Evolutionary conservation across 179 eudicot genomes (phyloP).

Genomic region (Camellia oleifera): DNA sequence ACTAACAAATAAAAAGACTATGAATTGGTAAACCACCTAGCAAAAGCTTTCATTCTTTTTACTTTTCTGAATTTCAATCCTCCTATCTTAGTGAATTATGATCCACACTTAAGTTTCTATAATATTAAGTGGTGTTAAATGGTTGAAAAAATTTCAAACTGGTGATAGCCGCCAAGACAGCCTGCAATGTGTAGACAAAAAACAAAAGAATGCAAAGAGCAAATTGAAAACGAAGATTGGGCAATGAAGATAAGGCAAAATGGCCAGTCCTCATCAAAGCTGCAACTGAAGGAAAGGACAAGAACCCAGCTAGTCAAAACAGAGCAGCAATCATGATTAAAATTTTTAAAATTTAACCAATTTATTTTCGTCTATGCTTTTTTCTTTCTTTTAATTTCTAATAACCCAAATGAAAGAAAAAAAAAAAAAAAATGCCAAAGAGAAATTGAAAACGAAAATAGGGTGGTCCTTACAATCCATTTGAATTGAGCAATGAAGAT

Average conservation of each 20-base stretch:
- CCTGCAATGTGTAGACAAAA: background rate
- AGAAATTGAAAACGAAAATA: constrained; percentile 9
- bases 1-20: background rate
- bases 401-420: background rate
- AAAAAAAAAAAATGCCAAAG: background rate
- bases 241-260: constrained; percentile 20
- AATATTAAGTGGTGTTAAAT: background rate
- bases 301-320: constrained; percentile 13
- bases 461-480: no score
- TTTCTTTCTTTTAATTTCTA: no score
- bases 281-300: constrained; percentile 30
- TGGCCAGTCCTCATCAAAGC: constrained; percentile 9
- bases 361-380: no score
- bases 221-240: constrained; percentile 9
- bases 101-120: background rate
- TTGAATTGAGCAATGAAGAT: constrained; percentile 5
- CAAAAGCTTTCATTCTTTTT: background rate
- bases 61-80: background rate
- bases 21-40: background rate
- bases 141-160: background rate
- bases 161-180: background rate
- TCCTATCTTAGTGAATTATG: background rate
- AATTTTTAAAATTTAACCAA: background rate
- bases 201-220: background rate
- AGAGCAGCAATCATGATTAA: background rate